These are phyloP conservation scores for Cladosporium sp. DNA, from an alignment of 2,329 filamentous ascomycete species.

Conservation along the genomic window DNA sequence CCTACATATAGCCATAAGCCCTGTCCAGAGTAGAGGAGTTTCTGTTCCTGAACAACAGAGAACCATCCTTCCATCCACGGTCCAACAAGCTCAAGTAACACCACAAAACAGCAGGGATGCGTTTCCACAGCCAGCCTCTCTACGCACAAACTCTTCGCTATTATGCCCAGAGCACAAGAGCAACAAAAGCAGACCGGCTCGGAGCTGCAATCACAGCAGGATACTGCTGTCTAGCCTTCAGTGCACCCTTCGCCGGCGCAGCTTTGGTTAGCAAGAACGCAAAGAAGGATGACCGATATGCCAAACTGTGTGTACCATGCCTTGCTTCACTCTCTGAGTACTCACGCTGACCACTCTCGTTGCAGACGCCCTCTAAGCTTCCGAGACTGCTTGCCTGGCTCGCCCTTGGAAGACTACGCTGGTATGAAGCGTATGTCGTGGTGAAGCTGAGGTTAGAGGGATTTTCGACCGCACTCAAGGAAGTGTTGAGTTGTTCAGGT, in stretches of 20 bases:
- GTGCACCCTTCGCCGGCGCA: conserved; percentile 36
- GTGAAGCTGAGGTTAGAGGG: neutral
- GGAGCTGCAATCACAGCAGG: conserved; percentile 31
- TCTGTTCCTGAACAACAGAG: neutral
- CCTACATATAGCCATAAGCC: conserved; percentile 13
- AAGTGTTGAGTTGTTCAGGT: neutral
- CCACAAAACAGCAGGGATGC: conserved; percentile 50
- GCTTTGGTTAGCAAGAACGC: conserved; percentile 36
- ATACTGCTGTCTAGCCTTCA: conserved; percentile 38
- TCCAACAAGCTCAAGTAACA: neutral
- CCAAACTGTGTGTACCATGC: conserved; percentile 32
- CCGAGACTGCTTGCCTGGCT: conserved; percentile 38
- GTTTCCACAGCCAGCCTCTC: conserved; percentile 43
- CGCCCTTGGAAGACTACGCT: conserved; percentile 37
- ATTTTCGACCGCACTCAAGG: neutral
- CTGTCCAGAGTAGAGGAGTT: neutral
- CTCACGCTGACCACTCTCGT: neutral
- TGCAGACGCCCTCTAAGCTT: conserved; percentile 37
- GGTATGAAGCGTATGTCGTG: conserved; percentile 22
- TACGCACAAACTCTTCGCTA: conserved; percentile 31
- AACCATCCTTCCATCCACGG: neutral
- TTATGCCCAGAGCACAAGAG: conserved; percentile 29
- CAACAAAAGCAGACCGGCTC: conserved; percentile 29
- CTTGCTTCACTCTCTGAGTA: neutral
- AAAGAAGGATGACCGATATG: conserved; percentile 33